Percentiles rank a stretch among this genome's conserved stretches.
Conservation (phyloP, 2,329 filamentous ascomycete species). For the Sporothrix mexicana region DNA sequence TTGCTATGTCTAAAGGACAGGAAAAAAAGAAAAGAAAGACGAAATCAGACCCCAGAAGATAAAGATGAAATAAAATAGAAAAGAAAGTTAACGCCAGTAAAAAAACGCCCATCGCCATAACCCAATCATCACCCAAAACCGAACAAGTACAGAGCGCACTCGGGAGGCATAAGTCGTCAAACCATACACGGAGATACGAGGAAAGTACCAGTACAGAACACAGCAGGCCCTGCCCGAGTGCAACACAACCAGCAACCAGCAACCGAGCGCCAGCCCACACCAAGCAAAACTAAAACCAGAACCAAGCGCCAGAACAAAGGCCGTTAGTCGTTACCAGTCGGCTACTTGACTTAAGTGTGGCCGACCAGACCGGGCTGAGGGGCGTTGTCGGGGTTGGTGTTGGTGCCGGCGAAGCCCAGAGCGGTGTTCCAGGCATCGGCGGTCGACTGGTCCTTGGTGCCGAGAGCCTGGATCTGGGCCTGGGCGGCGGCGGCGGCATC, state of each 20-base stretch:
- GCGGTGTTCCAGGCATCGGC: slow-evolving; percentile 51
- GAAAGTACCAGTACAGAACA: slow-evolving; percentile 15
- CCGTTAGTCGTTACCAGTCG: neutral
- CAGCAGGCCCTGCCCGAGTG: slow-evolving; percentile 20
- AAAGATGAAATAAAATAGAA: neutral
- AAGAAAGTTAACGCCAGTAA: neutral
- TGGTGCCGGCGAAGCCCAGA: slow-evolving; percentile 49
- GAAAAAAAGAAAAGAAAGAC: slow-evolving; percentile 1
- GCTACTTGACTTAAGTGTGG: slow-evolving; percentile 42
- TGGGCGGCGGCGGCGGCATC: slow-evolving; percentile 59
- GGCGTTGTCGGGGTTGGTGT: slow-evolving; percentile 50
- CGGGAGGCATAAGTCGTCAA: slow-evolving; percentile 18
- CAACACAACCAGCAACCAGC: neutral
- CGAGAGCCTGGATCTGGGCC: slow-evolving; percentile 46
- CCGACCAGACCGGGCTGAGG: slow-evolving; percentile 48
- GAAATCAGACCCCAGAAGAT: neutral
- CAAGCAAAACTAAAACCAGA: neutral
- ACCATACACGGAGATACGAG: neutral
- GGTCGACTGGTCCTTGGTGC: slow-evolving; percentile 47
- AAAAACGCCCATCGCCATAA: slow-evolving; percentile 4
- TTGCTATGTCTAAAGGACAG: slow-evolving; percentile 9
- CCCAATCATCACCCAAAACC: neutral
- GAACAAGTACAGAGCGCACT: slow-evolving; percentile 1
- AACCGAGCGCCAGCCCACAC: neutral
- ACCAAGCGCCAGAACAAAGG: neutral